Base-by-base conservation (phyloP, 2,329 filamentous ascomycete species). In the Rosellinia necatrix region DNA sequence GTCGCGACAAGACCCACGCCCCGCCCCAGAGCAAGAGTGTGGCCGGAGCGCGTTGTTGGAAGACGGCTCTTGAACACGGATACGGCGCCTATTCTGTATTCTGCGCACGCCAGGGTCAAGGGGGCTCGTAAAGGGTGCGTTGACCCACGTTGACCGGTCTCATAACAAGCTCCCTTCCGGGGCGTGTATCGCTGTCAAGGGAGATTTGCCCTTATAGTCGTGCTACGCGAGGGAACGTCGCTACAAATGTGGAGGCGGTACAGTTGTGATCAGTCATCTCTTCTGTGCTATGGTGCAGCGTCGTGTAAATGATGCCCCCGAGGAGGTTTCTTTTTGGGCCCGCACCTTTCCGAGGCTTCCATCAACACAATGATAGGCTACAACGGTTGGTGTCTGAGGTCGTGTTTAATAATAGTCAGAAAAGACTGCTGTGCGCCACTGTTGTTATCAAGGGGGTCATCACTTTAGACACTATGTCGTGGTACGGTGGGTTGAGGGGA, bases 41-140 rank as follows among this genome's bases (percentile, higher is more conserved):
- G 15, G 6, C 19, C 37, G 10, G 9, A 24, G n/a, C 46, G n/a
- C 9, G 24, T 27, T 9, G 19, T 49, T 10, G 30, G 38, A 22
- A 42, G 32, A 15, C 43, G 58, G 13, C 24, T 58, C 8, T 15
- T 63, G 22, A 63, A 59, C 27, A 63, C 61, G n/a, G 56, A 61
- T n/a, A 55, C 56, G 4, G 61, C 61, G 2, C 61, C 61, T 4
- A 17, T 63, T 22, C 53, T 63, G 10, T 63, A 63, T 40, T 59
- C 61, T 3, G 59, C 61, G 0, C 58, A 56, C 7, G 59, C 61
- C 2, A 61, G 38, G 25, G 61, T 59, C 7, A 59, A 57, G 29
- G 61, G 61, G 13, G 61, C 61, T 46, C 58, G 61, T 9, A 59
- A 58, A 4, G 61, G 61, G 59, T 63, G 59, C 5, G 55, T 47